Conservation (phyloP, 306 rosid species). For the Mimosa pudica region DNA sequence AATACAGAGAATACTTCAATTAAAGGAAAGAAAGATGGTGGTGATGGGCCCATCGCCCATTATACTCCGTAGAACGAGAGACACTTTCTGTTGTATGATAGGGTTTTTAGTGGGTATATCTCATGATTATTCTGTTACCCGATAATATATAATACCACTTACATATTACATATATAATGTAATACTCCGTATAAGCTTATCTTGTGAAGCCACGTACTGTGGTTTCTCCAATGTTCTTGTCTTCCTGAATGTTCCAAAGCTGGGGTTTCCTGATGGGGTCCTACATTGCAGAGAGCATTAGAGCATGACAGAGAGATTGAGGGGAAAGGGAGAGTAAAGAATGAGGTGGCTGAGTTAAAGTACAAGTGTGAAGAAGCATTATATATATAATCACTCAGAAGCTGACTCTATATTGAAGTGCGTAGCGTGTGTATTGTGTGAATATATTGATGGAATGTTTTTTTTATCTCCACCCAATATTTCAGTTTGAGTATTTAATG, state of each 20-base stretch:
- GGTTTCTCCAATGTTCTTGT: constrained; percentile 56
- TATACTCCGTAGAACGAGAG: neutral
- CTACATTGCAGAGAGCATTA: constrained; percentile 25
- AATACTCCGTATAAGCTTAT: neutral
- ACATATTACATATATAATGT: too few relatives aligned
- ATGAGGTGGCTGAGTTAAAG: constrained; percentile 40
- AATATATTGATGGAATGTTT: neutral
- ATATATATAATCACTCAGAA: constrained; percentile 12
- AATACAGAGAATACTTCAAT: neutral
- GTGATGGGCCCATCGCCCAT: neutral
- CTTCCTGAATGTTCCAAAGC: constrained; percentile 4
- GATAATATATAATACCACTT: neutral
- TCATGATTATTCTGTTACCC: neutral
- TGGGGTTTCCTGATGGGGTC: neutral
- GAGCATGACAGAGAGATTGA: constrained; percentile 13
- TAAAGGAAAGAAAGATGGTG: neutral
- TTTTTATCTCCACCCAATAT: too few relatives aligned
- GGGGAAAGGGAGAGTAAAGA: constrained; percentile 27
- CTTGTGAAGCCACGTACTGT: neutral
- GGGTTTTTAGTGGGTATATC: neutral
- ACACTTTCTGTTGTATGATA: neutral
- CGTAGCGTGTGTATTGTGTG: neutral
- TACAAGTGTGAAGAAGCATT: constrained; percentile 39
- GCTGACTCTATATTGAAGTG: constrained; percentile 25
- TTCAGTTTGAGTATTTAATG: too few relatives aligned